Base-by-base conservation (phyloP, 805 yeast species). In the Metschnikowia dekortorum region DNA sequence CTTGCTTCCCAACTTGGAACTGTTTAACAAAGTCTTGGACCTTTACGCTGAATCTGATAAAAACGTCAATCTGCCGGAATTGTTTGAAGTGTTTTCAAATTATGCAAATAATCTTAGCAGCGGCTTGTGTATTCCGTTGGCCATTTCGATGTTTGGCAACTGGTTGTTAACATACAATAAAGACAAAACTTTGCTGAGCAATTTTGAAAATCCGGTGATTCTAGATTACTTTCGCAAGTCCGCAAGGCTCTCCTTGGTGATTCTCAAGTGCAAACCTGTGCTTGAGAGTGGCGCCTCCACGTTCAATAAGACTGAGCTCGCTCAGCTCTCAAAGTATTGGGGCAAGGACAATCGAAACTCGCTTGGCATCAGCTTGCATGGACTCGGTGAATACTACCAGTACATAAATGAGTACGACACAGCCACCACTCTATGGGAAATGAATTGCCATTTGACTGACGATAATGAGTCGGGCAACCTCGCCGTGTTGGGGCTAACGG, bases 111-210 rank as follows among this genome's bases (percentile, higher is more conserved):
- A 44, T 29, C n/a, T 46, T 8, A 54, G 45, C 16, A 58, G 62
- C 1, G 46, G 40, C 14, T 47, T 60, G 16, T 55, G 57, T 33
- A 48, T 62, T 14, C 64, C 66, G 14, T 48, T 62, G 16, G 64
- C 66, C 11, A 55, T 58, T n/a, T 51, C 64, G 14, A 61, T 62
- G 64, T 62, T 62, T 44, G 66, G 64, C 16, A 59, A 56, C 32
- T 62, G 62, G 63, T 57, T 62, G 10, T 52, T 62, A 28, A 47
- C 62, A 11, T 62, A 44, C 52, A 57, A 58, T 48, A 47, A 53
- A 18, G 61, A 55, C 36, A 26, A 38, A 2, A 49, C 53, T 2
- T 46, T 56, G 18, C 54, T 47, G 29, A 54, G 53, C 47, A 60
- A 59, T 46, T 62, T 59, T 50, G 50, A 60, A 26, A 61, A 62